These are phyloP conservation scores for Lagenidium sp. DNA, from an alignment of 352 stramenopile species.

Conservation along the genomic window DNA sequence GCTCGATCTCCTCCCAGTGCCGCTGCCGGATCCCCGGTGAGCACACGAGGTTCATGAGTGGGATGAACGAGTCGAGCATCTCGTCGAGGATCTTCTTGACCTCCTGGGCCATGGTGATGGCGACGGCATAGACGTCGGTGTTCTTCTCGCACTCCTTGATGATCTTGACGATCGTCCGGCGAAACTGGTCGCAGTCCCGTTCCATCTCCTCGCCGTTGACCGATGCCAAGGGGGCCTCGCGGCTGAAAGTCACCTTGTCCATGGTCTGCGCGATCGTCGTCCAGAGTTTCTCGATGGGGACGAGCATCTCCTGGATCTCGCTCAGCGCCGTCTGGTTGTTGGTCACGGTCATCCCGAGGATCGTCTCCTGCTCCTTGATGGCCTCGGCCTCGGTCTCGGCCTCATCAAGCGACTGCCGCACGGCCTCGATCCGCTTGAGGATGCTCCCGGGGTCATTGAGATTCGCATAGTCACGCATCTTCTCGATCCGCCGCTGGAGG, in stretches of 20 bases:
- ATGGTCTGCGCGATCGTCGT: conserved; percentile 72
- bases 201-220: conserved; percentile 85
- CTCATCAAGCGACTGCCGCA: conserved; percentile 76
- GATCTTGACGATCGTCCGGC: conserved; percentile 82
- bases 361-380: conserved; percentile 84
- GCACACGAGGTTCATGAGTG: conserved; percentile 89
- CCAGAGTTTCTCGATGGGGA: conserved; percentile 86
- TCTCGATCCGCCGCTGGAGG: conserved; percentile 84
- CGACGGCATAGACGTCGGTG: conserved; percentile 70
- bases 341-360: conserved; percentile 74
- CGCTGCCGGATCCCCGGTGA: conserved; percentile 87
- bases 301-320: conserved; percentile 69
- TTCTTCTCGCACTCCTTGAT: conserved; percentile 89
- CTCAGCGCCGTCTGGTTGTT: conserved; percentile 75
- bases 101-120: conserved; percentile 71
- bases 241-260: conserved; percentile 65
- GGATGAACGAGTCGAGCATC: conserved; percentile 85
- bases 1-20: conserved; percentile 91
- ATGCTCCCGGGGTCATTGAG: conserved; percentile 71
- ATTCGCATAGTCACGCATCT: conserved; percentile 86
- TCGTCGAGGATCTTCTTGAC: conserved; percentile 79
- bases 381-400: conserved; percentile 71
- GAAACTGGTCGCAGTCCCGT: conserved; percentile 82
- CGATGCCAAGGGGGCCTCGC: conserved; percentile 43
- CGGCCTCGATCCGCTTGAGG: conserved; percentile 69